phyloP scores from a whole-genome alignment of 257 asterid species.

The Forsythia suspensa region DNA sequence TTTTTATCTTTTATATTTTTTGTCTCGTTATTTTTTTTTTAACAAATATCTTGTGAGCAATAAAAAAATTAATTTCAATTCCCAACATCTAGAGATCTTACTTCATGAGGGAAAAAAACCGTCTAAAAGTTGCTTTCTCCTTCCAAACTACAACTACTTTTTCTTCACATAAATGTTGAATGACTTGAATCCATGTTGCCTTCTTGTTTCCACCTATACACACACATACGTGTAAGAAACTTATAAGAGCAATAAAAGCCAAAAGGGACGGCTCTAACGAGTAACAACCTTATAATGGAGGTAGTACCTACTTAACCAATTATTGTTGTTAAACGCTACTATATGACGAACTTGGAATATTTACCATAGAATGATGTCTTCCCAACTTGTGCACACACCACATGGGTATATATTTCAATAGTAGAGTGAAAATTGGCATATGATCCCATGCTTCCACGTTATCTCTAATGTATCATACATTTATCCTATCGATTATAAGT shows the following conservation, averaged over 20 bases:
- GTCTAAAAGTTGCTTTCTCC: neutral
- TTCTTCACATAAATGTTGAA: neutral
- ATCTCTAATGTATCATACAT: too few relatives aligned
- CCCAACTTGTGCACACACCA: neutral
- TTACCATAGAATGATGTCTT: neutral
- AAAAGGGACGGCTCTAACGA: neutral
- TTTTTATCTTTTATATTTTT: too few relatives aligned
- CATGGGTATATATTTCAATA: neutral
- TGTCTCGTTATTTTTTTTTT: too few relatives aligned
- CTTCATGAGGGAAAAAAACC: neutral
- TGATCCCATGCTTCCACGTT: too few relatives aligned
- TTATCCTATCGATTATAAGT: too few relatives aligned
- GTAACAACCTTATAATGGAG: neutral
- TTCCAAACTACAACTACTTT: neutral
- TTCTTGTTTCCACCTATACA: neutral
- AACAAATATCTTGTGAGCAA: too few relatives aligned
- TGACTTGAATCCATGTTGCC: neutral
- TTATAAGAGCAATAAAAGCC: too few relatives aligned
- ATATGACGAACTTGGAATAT: neutral
- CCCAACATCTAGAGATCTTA: too few relatives aligned
- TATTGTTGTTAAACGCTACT: neutral
- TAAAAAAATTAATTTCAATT: too few relatives aligned
- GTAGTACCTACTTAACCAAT: neutral
- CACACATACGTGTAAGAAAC: neutral
- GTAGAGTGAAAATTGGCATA: neutral